A percentile compares a stretch with the other conserved stretches of the same genome.
Evolutionary conservation across 2,329 filamentous ascomycete genomes (phyloP).

Genomic region (Periconia digitata): DNA sequence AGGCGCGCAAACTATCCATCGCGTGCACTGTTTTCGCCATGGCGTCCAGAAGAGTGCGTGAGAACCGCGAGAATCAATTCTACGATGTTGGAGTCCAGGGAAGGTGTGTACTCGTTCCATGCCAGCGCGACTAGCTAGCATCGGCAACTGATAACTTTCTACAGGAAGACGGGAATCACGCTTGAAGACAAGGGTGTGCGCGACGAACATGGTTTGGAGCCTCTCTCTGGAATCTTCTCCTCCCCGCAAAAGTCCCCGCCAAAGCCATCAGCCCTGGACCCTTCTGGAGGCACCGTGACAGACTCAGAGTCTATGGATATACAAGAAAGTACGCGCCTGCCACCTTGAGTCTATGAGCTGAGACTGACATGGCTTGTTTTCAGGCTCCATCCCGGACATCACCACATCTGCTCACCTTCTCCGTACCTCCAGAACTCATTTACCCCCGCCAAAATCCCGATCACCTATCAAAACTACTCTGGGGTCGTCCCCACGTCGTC

Average conservation of each 20-base stretch:
- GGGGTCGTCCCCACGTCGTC: conserved; percentile 61
- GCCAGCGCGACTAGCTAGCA: not conserved
- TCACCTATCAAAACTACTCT: conserved; percentile 67
- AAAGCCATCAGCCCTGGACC: not conserved
- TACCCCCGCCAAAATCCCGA: conserved; percentile 54
- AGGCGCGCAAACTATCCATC: not conserved
- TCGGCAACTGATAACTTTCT: conserved; percentile 12
- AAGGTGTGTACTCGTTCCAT: conserved; percentile 34
- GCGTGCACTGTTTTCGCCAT: conserved; percentile 15
- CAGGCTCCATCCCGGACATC: conserved; percentile 56
- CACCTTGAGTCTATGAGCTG: conserved; percentile 1
- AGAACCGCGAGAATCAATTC: conserved; percentile 43
- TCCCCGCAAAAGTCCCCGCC: conserved; percentile 71
- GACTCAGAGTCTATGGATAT: conserved; percentile 65
- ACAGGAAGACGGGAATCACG: conserved; percentile 85
- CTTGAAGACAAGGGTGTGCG: conserved; percentile 76
- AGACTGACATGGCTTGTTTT: conserved; percentile 1
- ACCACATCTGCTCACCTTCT: conserved; percentile 49
- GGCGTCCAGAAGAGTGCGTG: conserved; percentile 31
- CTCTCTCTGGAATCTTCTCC: conserved; percentile 83
- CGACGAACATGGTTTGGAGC: conserved; percentile 91
- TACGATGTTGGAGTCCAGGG: conserved; percentile 45
- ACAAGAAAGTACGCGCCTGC: conserved; percentile 64
- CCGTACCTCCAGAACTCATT: conserved; percentile 46
- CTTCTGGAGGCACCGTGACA: conserved; percentile 46